Evolutionary conservation across 2,329 filamentous ascomycete species (phyloP).

Genomic region (Fusarium buharicum): DNA sequence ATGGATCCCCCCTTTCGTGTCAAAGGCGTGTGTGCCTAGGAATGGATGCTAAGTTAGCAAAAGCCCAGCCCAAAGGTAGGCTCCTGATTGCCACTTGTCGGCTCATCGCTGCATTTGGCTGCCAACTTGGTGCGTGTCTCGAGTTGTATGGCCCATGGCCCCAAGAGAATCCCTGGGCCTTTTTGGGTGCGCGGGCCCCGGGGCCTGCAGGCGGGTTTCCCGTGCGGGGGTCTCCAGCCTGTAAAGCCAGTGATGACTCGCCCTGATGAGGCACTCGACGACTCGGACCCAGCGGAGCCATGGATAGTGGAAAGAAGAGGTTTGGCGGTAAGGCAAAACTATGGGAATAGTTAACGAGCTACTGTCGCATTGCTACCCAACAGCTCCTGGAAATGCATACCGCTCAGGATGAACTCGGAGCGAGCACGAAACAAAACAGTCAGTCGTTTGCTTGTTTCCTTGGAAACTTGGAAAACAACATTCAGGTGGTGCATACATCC

Average conservation of each 20-base stretch:
- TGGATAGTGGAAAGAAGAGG: conserved; percentile 30
- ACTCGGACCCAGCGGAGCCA: conserved; percentile 32
- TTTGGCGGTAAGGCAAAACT: conserved; percentile 37
- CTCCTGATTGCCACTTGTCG: conserved; percentile 45
- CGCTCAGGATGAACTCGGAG: conserved; percentile 15
- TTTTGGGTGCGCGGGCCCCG: conserved; percentile 42
- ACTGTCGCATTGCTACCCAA: conserved; percentile 48
- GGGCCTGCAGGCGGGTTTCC: conserved; percentile 43
- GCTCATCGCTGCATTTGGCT: conserved; percentile 46
- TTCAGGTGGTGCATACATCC: not conserved
- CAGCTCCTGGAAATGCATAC: conserved; percentile 32
- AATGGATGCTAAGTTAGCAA: conserved; percentile 5
- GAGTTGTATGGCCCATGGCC: conserved; percentile 43
- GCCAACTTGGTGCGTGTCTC: conserved; percentile 44
- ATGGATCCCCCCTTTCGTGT: conserved; percentile 20
- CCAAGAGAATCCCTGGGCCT: conserved; percentile 28
- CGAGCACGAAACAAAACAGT: conserved; percentile 12
- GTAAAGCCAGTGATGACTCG: conserved; percentile 38
- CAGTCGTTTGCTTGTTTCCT: conserved; percentile 21
- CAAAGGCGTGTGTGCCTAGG: conserved; percentile 5
- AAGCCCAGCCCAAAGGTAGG: not conserved
- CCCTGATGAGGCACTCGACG: conserved; percentile 34
- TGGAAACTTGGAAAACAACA: conserved; percentile 13
- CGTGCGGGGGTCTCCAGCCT: conserved; percentile 41
- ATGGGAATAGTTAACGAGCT: conserved; percentile 38